Base-by-base conservation (phyloP, 2,329 filamentous ascomycete genomes). In the Dactylellina drechsleri region DNA sequence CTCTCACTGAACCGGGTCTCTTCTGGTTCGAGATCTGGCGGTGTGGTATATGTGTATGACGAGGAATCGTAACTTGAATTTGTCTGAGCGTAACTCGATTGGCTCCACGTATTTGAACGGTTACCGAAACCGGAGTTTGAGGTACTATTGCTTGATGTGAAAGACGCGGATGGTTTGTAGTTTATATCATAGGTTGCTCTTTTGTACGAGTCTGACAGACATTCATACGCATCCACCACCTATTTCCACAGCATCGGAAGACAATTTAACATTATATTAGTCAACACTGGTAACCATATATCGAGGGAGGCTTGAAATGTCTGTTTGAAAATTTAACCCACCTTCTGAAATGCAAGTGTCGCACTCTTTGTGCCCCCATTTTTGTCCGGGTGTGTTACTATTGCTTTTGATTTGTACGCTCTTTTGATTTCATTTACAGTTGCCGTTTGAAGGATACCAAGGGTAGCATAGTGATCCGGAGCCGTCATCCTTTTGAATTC, bases 141-240 rank as follows among this genome's bases (percentile, higher is more conserved):
- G 31, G 31, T 15, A 20, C 4, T 23, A n/a, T 20, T 52, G 26
- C 6, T 18, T 10, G 43, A 10, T 31, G 53, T 23, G 26, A 53
- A 10, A n/a, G 43, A 1, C 15, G 16, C 3, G 3, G 54, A 1
- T 18, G 49, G 45, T 36, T 43, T 68, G n/a, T 31, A 15, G 59
- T 13, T 36, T 4, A 36, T 13, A 20, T 71, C 52, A n/a, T 71
- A 71, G 8, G 1, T n/a, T 15, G 4, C n/a, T 45, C 43, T 36
- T 28, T 58, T 58, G 12, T 20, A 1, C 12, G 53, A 31, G 13
- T 71, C 66, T 3, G 59, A 58, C 43, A 71, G 66, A 40, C 66
- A 65, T 64, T 59, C 52, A 13, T 65, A 59, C 7, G 66, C 59
- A 8, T 59, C 66, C 23, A 50, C n/a, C 18, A 64, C 49, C 66